phyloP scores from a whole-genome alignment of 106 monocot species.

The Allium cepa region DNA sequence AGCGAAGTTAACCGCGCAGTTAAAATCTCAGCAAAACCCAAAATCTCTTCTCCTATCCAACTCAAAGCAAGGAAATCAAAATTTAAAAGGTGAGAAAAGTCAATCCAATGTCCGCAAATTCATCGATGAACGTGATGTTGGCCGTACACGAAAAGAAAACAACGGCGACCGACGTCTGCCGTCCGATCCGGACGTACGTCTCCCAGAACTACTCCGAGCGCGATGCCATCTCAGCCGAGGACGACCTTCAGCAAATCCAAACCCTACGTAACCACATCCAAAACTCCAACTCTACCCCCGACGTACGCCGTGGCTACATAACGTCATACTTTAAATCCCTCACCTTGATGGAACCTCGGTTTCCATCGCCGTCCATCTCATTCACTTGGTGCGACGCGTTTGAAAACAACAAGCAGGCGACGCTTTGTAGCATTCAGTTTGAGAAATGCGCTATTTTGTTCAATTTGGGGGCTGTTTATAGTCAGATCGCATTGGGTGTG shows the following conservation, averaged over 20 bases:
- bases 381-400: slow-evolving; percentile 95
- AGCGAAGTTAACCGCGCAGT: no score
- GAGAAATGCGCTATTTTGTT: slow-evolving; percentile 69
- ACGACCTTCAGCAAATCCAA: slow-evolving; percentile 51
- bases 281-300: slow-evolving; percentile 15
- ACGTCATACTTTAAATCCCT: slow-evolving; percentile 54
- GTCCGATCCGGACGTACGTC: slow-evolving; percentile 47
- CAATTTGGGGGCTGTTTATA: slow-evolving; percentile 64
- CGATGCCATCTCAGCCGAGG: slow-evolving; percentile 46
- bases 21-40: no score
- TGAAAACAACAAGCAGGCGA: slow-evolving; percentile 44
- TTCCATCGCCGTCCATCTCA: slow-evolving; percentile 43
- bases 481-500: slow-evolving; percentile 58
- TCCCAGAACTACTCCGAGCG: slow-evolving; percentile 58
- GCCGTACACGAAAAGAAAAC: slow-evolving; percentile 71
- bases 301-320: slow-evolving; percentile 46
- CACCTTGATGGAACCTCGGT: slow-evolving; percentile 47
- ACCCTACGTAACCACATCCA: slow-evolving; percentile 39
- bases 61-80: no score
- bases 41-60: no score
- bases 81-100: no score
- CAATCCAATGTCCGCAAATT: no score
- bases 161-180: slow-evolving; percentile 33
- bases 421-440: slow-evolving; percentile 45
- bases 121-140: slow-evolving; percentile 39